Evolutionary conservation across 2,329 filamentous ascomycete genomes (phyloP).

Genomic region (Penicillium sp.): DNA sequence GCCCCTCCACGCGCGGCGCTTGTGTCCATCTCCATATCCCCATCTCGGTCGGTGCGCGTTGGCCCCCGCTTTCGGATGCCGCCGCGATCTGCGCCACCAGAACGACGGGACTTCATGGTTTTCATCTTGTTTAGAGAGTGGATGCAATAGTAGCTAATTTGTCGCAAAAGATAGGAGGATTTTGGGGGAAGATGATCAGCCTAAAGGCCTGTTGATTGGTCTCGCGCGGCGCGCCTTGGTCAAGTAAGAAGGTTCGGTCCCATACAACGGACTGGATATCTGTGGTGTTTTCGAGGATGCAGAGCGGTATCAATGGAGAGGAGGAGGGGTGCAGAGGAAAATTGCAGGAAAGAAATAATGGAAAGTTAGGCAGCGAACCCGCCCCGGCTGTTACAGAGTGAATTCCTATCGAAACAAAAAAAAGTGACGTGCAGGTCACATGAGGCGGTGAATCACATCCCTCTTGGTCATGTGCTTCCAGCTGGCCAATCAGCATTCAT

Average conservation of each 20-base stretch:
- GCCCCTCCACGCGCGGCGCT: constrained; percentile 37
- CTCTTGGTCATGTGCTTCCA: not conserved
- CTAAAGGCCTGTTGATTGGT: not conserved
- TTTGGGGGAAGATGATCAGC: not conserved
- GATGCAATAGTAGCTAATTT: not conserved
- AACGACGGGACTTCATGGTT: constrained; percentile 32
- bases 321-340: not conserved
- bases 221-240: not conserved
- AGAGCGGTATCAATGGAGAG: not conserved
- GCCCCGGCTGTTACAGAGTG: constrained; percentile 1
- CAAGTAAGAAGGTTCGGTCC: not conserved
- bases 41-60: constrained; percentile 57
- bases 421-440: constrained; percentile 36
- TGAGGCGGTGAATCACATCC: constrained; percentile 10
- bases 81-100: constrained; percentile 34
- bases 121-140: constrained; percentile 25
- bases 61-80: constrained; percentile 53
- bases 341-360: not conserved
- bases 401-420: constrained; percentile 17
- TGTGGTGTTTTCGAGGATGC: not conserved
- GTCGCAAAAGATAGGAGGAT: not conserved
- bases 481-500: not conserved
- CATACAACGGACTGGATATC: not conserved
- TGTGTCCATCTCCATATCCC: constrained; percentile 61
- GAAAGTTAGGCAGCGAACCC: constrained; percentile 14